phyloP scores from a whole-genome alignment of 768 basidiomycete genomes.

The Pisolithus sp. region DNA sequence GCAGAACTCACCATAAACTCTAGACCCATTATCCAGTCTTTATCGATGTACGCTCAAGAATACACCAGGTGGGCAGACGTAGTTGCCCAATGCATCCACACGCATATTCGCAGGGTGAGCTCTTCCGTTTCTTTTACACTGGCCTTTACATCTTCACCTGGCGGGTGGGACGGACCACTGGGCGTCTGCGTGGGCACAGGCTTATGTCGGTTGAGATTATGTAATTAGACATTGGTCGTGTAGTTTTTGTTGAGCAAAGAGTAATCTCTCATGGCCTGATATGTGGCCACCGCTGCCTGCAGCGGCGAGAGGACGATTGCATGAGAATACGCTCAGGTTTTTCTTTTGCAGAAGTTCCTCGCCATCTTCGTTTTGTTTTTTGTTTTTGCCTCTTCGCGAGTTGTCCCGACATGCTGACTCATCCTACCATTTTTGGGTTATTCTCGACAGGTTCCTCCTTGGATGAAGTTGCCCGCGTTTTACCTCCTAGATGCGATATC shows the following conservation, averaged over 20 bases:
- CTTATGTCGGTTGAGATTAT: slow-evolving; percentile 31
- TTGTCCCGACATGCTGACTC: slow-evolving; percentile 61
- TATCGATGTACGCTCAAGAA: slow-evolving; percentile 91
- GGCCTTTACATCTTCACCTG: slow-evolving; percentile 19
- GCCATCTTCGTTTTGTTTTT: slow-evolving; percentile 29
- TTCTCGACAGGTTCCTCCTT: slow-evolving; percentile 66
- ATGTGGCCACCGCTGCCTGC: slow-evolving; percentile 27
- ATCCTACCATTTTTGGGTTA: slow-evolving; percentile 34
- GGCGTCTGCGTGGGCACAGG: slow-evolving; percentile 15
- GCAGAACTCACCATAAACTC: slow-evolving; percentile 88
- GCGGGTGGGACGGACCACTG: slow-evolving; percentile 21
- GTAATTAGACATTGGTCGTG: slow-evolving; percentile 39
- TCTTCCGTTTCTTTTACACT: slow-evolving; percentile 13
- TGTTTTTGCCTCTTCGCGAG: slow-evolving; percentile 9
- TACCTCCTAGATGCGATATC: slow-evolving; percentile 96
- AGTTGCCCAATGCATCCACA: slow-evolving; percentile 74
- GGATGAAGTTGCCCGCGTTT: slow-evolving; percentile 88
- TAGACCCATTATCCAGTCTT: slow-evolving; percentile 84
- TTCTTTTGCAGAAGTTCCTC: not conserved
- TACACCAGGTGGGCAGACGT: slow-evolving; percentile 71
- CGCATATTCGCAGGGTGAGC: slow-evolving; percentile 89
- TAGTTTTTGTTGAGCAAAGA: slow-evolving; percentile 36
- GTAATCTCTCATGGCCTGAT: slow-evolving; percentile 27
- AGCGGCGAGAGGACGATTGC: slow-evolving; percentile 32
- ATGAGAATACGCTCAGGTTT: slow-evolving; percentile 27